Evolutionary conservation across 2,329 filamentous ascomycete species (phyloP), one percentile per base, ranked within the genome.

Genomic region (Diaporthe longicolla): DNA sequence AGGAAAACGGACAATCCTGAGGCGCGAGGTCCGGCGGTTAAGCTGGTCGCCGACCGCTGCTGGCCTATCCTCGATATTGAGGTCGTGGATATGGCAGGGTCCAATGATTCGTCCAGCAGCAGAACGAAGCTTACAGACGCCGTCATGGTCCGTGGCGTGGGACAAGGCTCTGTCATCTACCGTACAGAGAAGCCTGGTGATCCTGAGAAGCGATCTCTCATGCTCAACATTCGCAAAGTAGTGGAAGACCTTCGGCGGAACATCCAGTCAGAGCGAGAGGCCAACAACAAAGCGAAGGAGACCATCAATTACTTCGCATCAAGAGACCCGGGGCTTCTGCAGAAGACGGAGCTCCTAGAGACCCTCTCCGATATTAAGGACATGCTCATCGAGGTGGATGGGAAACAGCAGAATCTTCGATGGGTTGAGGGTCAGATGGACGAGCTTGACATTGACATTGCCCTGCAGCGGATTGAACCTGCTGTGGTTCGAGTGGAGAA

Each of bases 371-470:
- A 92, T 76, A 91, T 93, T 78, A 95, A 95, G 80, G 94, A 97
- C 81, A 93, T 98, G 85, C 90, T 98, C 72, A 95, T 99, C 77
- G 97, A 99, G 79, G 94, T 98, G 19, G 97, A 98, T 79, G 97
- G 97, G 65, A 97, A 97, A 79, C 95, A 98, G 82, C 95, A 98
- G 81, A 98, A 97, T 81, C 89, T 99, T 61, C 93, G 96, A 70
- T 98, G 95, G 95, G 95, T 99, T 0, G 97, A 99, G 82, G 91
- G 92, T 70, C 95, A 98, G 83, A 94, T 99, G 82, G 97, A 99
- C 80, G 95, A 97, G 80, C 90, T 99, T 8, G 97, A 99, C 80
- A 98, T 98, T 78, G 93, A 97, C 79, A 95, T 99, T 79, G 96
- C 97, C 0, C 88, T 98, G 68, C 96, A 98, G 81, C 90, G 91